Evolutionary conservation across 495 filamentous ascomycete species (phyloP), one percentile per base, ranked within the genome.

Genomic region (Bryoglossum gracile): DNA sequence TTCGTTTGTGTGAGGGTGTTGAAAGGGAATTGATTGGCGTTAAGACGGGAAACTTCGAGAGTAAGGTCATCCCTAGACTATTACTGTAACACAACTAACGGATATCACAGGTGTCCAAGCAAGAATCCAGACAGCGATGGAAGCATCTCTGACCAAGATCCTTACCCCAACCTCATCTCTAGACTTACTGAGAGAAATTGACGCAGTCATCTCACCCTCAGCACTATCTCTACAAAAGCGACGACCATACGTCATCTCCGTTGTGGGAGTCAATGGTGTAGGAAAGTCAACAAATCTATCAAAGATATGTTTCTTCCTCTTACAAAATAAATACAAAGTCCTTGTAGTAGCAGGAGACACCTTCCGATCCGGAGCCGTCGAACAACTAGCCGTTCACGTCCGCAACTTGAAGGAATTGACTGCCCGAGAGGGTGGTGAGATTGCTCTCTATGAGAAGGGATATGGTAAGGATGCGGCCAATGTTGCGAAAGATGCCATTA

Each of bases 401-500:
- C 78, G 86, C 34, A 95, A 95, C 60, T 73, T 98, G 51, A 84
- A 83, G 58, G 89, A 96, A 66, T 74, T 97, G 18, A 83, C 80
- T 26, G 73, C 76, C 35, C 80, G 91, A 43, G 89, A 95, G 65
- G 83, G 80, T 11, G 94, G 89, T 22, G 65, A 81, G 40, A 82
- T 97, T 13, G 89, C 95, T 62, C 68, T 98, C 33, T 97, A 92
- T 61, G 86, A 98, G 62, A 91, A 92, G 70, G 92, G 92, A 24
- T 98, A 98, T 59, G 92, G 94, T 59, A 95, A 95, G 58, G 92
- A 98, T 59, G 92, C 92, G 0, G 94, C 94, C 3, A 86, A 89
- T 32, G 89, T 97, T 30, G 94, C 92, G 34, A 87, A 89, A 63
- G 92, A 97, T 59, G 90, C 92, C 0, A 90, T 98, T 0, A 68